Evolutionary conservation across 768 basidiomycete genomes (phyloP).

Genomic region (Daedaleopsis sinensis): DNA sequence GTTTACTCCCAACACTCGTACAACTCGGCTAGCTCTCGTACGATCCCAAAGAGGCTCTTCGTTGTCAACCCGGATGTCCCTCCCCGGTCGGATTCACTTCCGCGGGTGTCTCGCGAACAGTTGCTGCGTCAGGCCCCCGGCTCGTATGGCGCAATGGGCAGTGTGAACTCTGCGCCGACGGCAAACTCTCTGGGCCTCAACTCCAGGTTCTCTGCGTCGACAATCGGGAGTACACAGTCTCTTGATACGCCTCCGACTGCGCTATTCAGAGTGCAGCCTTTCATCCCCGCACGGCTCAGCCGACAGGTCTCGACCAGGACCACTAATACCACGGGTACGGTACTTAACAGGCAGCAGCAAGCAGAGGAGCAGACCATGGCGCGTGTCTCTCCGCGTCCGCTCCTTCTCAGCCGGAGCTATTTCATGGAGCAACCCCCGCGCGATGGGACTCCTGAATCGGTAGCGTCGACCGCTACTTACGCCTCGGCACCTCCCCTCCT

Average conservation of each 20-base stretch:
- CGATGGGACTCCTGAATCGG: constrained; percentile 18
- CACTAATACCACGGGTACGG: neutral
- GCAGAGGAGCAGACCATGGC: neutral
- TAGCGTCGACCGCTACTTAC: constrained; percentile 7
- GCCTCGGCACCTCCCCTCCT: constrained; percentile 1
- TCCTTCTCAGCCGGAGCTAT: constrained; percentile 15
- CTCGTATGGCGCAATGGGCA: constrained; percentile 12
- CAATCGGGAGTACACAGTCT: constrained; percentile 1
- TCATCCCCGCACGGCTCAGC: neutral
- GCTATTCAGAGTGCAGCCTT: neutral
- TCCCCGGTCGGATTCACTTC: neutral
- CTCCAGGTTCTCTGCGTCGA: constrained; percentile 13
- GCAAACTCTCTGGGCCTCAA: neutral
- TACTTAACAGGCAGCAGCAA: neutral
- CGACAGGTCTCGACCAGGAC: neutral
- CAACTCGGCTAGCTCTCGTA: neutral
- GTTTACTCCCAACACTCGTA: constrained; percentile 3
- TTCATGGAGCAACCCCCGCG: constrained; percentile 24
- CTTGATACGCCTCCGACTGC: neutral
- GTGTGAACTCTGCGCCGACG: neutral
- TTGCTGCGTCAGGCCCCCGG: neutral
- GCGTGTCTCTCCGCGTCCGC: constrained; percentile 3
- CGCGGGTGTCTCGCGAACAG: neutral
- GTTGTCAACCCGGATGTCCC: constrained; percentile 3
- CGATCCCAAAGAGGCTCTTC: constrained; percentile 14